Percentiles rank a stretch among this genome's conserved stretches.
Conservation (phyloP, 306 rosid species). For the Luffa acutangula region DNA sequence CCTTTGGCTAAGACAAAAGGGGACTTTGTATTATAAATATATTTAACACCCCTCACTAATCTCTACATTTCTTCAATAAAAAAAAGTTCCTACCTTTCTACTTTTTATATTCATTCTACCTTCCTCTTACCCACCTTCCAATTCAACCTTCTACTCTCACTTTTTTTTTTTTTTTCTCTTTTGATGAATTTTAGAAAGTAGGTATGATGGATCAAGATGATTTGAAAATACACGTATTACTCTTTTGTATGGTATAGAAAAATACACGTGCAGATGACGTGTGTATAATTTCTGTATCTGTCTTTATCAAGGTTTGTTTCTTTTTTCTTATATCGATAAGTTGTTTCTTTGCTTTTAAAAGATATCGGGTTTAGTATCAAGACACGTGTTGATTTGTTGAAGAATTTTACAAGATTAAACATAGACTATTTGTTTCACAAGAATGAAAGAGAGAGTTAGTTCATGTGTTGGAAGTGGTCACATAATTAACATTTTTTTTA, state of each 20-base stretch:
- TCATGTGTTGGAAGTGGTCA: constrained; percentile 2
- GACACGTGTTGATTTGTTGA: not conserved
- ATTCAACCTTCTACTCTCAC: no score
- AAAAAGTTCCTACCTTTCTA: not conserved
- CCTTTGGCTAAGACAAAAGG: constrained; percentile 11
- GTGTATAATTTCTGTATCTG: not conserved
- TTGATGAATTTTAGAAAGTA: no score
- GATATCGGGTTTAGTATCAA: not conserved
- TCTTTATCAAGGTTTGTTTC: not conserved
- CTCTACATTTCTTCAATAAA: not conserved
- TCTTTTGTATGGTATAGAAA: not conserved
- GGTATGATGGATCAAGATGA: no score
- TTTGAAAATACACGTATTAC: no score
- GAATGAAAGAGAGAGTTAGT: not conserved
- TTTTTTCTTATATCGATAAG: not conserved
- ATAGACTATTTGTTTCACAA: not conserved
- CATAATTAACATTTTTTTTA: not conserved
- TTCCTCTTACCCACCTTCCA: not conserved
- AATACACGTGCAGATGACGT: not conserved
- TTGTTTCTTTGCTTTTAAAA: not conserved
- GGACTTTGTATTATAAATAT: constrained; percentile 4
- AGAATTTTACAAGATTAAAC: not conserved
- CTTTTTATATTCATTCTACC: not conserved
- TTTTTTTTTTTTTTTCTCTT: no score
- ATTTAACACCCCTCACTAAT: not conserved